Evolutionary conservation across 2,329 filamentous ascomycete genomes (phyloP).

Genomic region (Sphaceloma murrayae): DNA sequence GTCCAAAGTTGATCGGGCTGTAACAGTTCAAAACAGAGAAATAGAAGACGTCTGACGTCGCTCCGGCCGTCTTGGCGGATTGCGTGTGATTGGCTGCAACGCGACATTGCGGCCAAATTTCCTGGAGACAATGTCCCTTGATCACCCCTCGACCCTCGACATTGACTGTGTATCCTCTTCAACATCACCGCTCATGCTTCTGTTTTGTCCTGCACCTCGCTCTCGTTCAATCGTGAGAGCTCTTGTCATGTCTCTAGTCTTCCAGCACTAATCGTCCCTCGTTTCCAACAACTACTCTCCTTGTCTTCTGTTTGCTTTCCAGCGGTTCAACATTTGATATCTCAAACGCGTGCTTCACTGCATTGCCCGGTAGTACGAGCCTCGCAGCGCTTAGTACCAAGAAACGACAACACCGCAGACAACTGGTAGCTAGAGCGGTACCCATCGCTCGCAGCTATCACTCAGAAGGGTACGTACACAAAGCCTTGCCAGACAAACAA

Average conservation of each 20-base stretch:
- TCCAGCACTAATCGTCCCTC: slow-evolving; percentile 10
- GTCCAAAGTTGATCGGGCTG: too few species aligned
- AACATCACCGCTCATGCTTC: neutral
- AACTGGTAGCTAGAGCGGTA: slow-evolving; percentile 19
- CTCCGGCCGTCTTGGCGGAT: neutral
- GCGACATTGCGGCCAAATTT: neutral
- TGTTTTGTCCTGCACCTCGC: neutral
- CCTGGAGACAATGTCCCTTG: neutral
- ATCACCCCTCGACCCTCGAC: neutral
- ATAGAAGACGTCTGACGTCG: too few species aligned
- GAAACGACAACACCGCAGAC: neutral
- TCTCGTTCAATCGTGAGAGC: slow-evolving; percentile 5
- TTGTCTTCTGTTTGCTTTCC: slow-evolving; percentile 1
- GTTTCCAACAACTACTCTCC: slow-evolving; percentile 9
- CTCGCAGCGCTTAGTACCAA: neutral
- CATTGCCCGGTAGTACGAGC: neutral
- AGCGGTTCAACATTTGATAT: slow-evolving; percentile 12
- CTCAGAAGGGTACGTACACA: neutral
- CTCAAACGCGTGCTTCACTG: slow-evolving; percentile 12
- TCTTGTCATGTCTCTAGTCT: slow-evolving; percentile 13
- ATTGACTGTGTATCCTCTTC: neutral
- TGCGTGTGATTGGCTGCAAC: neutral
- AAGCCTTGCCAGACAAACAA: neutral
- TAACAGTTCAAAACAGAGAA: too few species aligned
- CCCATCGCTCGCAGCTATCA: slow-evolving; percentile 18